Percentiles rank a stretch among this genome's conserved stretches.
These are phyloP conservation scores for Orbilia oligospora DNA, from an alignment of 2,329 filamentous ascomycete species.

Conservation along the genomic window DNA sequence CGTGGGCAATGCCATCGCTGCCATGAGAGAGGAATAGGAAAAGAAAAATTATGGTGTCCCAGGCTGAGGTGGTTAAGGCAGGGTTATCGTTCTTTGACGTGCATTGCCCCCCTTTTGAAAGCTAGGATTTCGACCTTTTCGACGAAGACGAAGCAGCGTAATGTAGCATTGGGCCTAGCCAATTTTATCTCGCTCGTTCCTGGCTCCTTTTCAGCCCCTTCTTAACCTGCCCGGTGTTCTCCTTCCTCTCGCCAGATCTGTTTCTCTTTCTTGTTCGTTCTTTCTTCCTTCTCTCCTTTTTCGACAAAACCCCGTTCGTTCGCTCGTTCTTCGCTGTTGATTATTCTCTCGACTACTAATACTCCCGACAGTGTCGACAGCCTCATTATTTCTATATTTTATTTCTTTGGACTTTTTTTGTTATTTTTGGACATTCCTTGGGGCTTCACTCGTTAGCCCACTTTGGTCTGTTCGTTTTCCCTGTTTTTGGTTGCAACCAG, in stretches of 20 bases:
- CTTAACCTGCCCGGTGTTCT: constrained; percentile 37
- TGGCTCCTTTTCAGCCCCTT: constrained; percentile 49
- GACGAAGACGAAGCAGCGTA: constrained; percentile 30
- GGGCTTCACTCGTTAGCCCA: constrained; percentile 59
- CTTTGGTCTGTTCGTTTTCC: constrained; percentile 37
- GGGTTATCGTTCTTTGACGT: constrained; percentile 34
- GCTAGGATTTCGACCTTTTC: constrained; percentile 27
- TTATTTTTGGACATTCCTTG: constrained; percentile 33
- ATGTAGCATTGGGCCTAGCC: constrained; percentile 53
- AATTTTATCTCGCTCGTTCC: constrained; percentile 58
- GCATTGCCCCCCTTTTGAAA: constrained; percentile 43
- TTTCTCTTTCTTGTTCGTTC: constrained; percentile 48
- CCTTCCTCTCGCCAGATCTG: constrained; percentile 22
- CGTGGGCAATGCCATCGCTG: neutral
- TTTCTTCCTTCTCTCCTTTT: constrained; percentile 35
- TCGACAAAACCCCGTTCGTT: constrained; percentile 34
- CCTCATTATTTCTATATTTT: constrained; percentile 33
- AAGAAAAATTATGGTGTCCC: constrained; percentile 3
- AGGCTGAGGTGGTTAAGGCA: constrained; percentile 22
- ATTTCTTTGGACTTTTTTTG: constrained; percentile 20
- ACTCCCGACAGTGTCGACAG: constrained; percentile 34
- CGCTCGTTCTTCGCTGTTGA: constrained; percentile 35
- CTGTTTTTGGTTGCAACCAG: constrained; percentile 42
- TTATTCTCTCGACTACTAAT: constrained; percentile 26
- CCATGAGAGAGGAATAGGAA: constrained; percentile 7